Base-by-base conservation (phyloP, 768 basidiomycete species). In the Glaciozyma martinii region DNA sequence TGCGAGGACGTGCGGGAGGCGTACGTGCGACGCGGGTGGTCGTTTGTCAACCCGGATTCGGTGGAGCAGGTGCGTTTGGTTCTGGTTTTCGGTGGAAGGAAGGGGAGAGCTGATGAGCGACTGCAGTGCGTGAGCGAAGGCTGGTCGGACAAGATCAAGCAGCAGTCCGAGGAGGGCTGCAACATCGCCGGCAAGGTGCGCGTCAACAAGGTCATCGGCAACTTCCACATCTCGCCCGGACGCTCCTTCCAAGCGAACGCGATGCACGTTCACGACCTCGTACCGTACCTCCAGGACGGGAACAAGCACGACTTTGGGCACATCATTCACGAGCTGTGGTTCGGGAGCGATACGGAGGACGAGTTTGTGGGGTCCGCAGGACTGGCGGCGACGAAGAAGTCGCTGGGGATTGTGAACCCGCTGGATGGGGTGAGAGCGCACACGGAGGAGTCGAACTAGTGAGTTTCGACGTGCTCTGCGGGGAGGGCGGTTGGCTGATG, bases 281-380 rank as follows among this genome's bases (percentile, higher is more conserved):
- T 98, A 4, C 95, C 95, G 0, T 99, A 98, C 78, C 83, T 99
- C 49, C 84, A 85, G 66, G 88, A 92, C 66, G 83, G 85, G 33
- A 86, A 88, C 76, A 85, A 84, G 66, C 95, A 99, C 74, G 90
- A 97, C 77, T 99, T 97, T 75, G 87, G 89, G 25, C 95, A 98
- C 78, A 82, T 77, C 12, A 84, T 99, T 62, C 84, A 98, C 73
- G 78, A 83, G 58, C 82, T 97, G 73, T 81, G 81, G 30, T 98
- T 99, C 74, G 84, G 84, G 73, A 83, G 75, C 67, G 74, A 75
- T 53, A 62, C 62, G 19, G 76, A 75, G 50, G 71, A 75, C 30
- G 72, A 67, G 58, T 71, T 67, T 23, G 42, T 42, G 5, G 33
- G 59, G 27, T 40, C 27, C 67, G 62, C 61, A 44, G 56, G 47